Evolutionary conservation across 768 basidiomycete species (phyloP), one percentile per base, ranked within the genome.

Genomic region (Calocera viscosa): DNA sequence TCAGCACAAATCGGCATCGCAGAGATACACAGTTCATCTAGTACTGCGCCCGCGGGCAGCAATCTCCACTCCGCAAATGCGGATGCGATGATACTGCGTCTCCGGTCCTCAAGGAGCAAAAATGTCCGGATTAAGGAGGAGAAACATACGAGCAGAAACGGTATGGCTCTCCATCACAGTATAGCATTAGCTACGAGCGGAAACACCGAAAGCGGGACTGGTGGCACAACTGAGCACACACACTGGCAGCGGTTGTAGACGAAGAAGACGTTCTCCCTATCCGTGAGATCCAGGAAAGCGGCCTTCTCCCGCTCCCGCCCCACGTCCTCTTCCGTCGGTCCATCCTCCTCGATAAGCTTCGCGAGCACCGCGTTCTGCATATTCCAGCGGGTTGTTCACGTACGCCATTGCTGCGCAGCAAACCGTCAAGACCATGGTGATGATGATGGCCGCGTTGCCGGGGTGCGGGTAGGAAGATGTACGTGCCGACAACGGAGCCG

Each of bases 231-330:
- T 38, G 35, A 38, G 35, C 35, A n/a, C n/a, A n/a, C 14, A 14
- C 35, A 38, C 35, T 38, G n/a, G n/a, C 53, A 63, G 5, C 28
- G 53, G 17, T 5, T 34, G 53, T 63, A 63, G 24, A 34, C 32
- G 30, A 63, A 63, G 53, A 30, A 63, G 32, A 34, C 28, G 53
- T 63, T 63, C 53, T 63, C 28, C 28, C 30, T 28, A 24, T 63
- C 53, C 11, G 53, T 63, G 2, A 63, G 24, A 24, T 63, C 53
- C 3, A 63, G 53, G 53, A 63, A 63, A 11, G 53, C 53, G 11
- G 53, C 53, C 53, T 63, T 63, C 28, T 63, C 53, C 5, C 53
- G 53, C 53, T 63, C 53, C 5, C 53, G 53, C 53, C 28, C 28
- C 5, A 63, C 28, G n/a, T 63, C 53, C 32, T 63, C 53, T 11